Evolutionary conservation across 192 early-diverging fungal genomes (phyloP).

Genomic region (Lunasporangiospora selenospora): DNA sequence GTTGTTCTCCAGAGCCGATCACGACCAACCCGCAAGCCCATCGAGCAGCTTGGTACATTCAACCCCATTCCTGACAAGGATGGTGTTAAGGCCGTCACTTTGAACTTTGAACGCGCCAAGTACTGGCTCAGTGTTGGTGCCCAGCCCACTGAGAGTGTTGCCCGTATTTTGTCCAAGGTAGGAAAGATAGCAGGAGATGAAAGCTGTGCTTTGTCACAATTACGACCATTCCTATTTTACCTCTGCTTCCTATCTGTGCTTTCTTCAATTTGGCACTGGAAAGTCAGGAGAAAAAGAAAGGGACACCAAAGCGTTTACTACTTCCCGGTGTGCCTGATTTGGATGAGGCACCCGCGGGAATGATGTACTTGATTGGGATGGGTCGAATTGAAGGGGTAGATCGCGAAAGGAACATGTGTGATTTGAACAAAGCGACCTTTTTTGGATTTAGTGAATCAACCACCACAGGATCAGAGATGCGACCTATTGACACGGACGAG

Average conservation of each 20-base stretch:
- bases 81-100: constrained; percentile 83
- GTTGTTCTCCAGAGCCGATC: constrained; percentile 86
- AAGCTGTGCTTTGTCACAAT: too few relatives aligned
- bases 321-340: background rate
- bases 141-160: constrained; percentile 92
- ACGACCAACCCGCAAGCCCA: constrained; percentile 84
- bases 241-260: too few relatives aligned
- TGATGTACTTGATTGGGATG: too few relatives aligned
- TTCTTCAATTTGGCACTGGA: background rate
- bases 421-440: too few relatives aligned
- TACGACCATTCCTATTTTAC: too few relatives aligned
- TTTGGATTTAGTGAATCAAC: too few relatives aligned
- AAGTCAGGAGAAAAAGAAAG: too few relatives aligned
- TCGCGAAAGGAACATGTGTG: too few relatives aligned
- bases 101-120: constrained; percentile 90
- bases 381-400: too few relatives aligned
- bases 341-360: background rate
- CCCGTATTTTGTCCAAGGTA: constrained; percentile 86
- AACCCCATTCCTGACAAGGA: constrained; percentile 82
- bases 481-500: too few relatives aligned
- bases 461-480: too few relatives aligned
- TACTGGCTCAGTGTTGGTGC: constrained; percentile 98
- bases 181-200: background rate
- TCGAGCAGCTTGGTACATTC: constrained; percentile 93
- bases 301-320: too few relatives aligned